These are phyloP conservation scores for Chloris gayana DNA, from an alignment of 176 grass and related monocot genomes.

Conservation along the genomic window DNA sequence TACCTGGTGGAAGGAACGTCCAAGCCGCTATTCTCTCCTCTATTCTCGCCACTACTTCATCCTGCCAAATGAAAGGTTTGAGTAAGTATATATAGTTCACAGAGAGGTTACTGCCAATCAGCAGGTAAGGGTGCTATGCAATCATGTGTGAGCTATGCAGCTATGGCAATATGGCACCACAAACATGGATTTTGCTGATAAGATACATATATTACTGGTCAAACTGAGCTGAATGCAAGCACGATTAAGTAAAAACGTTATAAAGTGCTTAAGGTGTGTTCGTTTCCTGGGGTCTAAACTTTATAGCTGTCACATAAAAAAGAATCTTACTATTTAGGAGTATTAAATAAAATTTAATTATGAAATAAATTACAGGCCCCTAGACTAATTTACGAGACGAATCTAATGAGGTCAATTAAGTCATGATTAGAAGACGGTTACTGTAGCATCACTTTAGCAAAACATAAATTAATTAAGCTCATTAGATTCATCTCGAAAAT, in stretches of 20 bases:
- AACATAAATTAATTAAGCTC: too few relatives aligned
- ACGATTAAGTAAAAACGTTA: background rate
- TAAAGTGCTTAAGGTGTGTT: too few relatives aligned
- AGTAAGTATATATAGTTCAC: constrained; percentile 11
- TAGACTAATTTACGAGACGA: too few relatives aligned
- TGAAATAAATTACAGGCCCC: too few relatives aligned
- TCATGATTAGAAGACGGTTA: too few relatives aligned
- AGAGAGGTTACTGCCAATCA: background rate
- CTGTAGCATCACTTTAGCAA: too few relatives aligned
- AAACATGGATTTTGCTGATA: constrained; percentile 9
- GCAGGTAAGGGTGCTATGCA: background rate
- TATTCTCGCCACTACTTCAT: constrained; percentile 74
- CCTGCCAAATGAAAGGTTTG: constrained; percentile 53
- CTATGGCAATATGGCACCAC: background rate
- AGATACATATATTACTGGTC: background rate
- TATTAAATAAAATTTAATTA: too few relatives aligned
- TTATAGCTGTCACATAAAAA: too few relatives aligned
- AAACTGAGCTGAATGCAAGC: background rate
- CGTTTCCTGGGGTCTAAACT: too few relatives aligned
- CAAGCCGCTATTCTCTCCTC: constrained; percentile 79
- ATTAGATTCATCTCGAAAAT: too few relatives aligned
- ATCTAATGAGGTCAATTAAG: too few relatives aligned
- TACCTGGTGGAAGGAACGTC: constrained; percentile 92
- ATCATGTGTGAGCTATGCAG: background rate
- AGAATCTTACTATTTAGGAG: too few relatives aligned